Conservation (phyloP, 305 asterid genomes). For the Fraxinus paxiana region DNA sequence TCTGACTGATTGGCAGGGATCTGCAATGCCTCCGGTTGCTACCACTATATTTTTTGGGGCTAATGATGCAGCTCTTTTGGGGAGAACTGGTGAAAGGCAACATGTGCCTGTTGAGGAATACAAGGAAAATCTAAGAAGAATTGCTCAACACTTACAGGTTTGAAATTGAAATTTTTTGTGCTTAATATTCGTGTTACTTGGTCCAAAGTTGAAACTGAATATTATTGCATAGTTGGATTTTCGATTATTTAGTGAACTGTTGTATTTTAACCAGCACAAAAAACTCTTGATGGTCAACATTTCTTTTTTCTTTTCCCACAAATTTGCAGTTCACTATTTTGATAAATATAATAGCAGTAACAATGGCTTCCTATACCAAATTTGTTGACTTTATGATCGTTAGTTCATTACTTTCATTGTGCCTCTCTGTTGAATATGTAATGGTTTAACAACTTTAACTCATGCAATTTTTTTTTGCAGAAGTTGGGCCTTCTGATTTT, state of each 20-base stretch:
- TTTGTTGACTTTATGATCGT: not conserved
- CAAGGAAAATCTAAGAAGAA: slow-evolving; percentile 63
- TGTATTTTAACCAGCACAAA: not conserved
- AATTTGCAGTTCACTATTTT: not conserved
- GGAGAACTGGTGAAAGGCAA: slow-evolving; percentile 62
- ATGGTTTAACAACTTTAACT: not conserved
- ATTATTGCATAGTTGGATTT: not conserved
- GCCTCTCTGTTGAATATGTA: not conserved
- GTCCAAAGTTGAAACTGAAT: not conserved
- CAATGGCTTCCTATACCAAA: not conserved
- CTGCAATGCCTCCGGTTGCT: slow-evolving; percentile 51
- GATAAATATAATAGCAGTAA: not conserved
- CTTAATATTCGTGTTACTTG: not conserved
- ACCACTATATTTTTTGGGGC: slow-evolving; percentile 82
- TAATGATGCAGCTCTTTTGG: slow-evolving; percentile 72
- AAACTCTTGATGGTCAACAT: not conserved
- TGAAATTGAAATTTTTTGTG: not conserved
- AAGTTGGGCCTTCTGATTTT: not conserved
- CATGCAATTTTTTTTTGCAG: not conserved
- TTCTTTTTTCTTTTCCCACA: not conserved
- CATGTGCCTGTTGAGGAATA: slow-evolving; percentile 80
- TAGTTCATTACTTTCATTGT: not conserved
- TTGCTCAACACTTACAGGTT: slow-evolving; percentile 77
- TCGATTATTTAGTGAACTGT: not conserved
- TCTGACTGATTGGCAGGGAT: slow-evolving; percentile 35